Percentiles rank a stretch among this genome's conserved stretches.
phyloP scores from a whole-genome alignment of 1,284 basidiomycete species.

The Irpex sp. region DNA sequence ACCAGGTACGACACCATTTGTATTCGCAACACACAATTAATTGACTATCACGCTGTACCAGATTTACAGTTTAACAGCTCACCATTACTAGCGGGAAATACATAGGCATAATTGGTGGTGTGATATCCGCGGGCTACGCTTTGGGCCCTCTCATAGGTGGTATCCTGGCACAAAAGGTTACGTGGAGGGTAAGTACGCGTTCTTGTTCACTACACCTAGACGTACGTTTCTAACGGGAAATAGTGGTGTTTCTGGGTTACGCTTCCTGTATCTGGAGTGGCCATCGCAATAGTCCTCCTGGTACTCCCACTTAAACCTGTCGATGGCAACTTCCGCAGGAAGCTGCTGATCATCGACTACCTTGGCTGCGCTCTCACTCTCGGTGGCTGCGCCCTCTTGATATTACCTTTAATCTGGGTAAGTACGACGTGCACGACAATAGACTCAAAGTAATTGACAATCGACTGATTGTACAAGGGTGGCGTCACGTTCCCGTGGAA shows the following conservation, averaged over 20 bases:
- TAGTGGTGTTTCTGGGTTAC: constrained; percentile 70
- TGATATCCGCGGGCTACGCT: constrained; percentile 46
- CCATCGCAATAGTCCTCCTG: constrained; percentile 53
- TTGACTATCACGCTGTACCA: too few species aligned
- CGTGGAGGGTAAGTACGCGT: constrained; percentile 51
- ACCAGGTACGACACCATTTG: too few species aligned
- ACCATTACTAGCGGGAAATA: constrained; percentile 49
- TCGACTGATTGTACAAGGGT: constrained; percentile 37
- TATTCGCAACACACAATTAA: too few species aligned
- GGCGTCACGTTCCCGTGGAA: constrained; percentile 68
- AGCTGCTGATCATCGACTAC: constrained; percentile 70
- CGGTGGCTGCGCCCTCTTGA: constrained; percentile 56
- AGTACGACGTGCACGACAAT: constrained; percentile 11
- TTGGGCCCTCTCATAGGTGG: constrained; percentile 62
- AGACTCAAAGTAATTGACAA: too few species aligned
- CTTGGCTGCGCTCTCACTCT: constrained; percentile 58
- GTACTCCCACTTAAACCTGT: constrained; percentile 67
- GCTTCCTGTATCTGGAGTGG: constrained; percentile 51
- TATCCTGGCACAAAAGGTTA: constrained; percentile 48
- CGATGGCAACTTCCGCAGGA: constrained; percentile 53
- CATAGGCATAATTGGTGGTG: constrained; percentile 57
- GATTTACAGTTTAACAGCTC: constrained; percentile 21
- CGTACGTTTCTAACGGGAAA: neutral
- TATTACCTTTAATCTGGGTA: constrained; percentile 75
- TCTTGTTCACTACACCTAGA: neutral